Evolutionary conservation across 225 moss, liverwort and hornwort species (phyloP), one percentile per base, ranked within the genome.

Genomic region (Rhytidiadelphus loreus): DNA sequence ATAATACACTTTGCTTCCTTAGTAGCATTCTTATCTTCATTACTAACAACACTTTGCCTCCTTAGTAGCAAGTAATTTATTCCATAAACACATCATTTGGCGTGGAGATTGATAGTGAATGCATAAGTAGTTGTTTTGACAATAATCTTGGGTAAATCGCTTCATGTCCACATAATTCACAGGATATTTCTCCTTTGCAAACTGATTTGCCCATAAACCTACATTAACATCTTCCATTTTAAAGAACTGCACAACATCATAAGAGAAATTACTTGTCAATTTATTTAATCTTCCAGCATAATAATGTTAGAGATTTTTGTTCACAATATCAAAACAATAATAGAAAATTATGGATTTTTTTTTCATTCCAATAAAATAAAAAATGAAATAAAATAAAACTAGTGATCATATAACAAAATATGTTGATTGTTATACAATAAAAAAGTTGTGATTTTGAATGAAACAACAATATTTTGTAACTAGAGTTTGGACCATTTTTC

Each of bases 181-280:
- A 2, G 4, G 57, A 57, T 64, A 81, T 57, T 90, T 91, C 17
- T 77, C 85, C 37, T 85, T 89, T 26, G 64, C 20, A 79, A 88
- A 91, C 85, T 90, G 72, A 28, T 68, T 79, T 25, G 81, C 89
- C 92, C 90, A 94, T 29, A 92, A 61, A 60, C 92, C 92, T 21
- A 94, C 89, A 80, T 58, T 88, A 6, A 94, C 90, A 82, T 94
- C 94, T 68, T 94, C 90, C 90, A 93, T 89, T 83, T 92, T 92
- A 75, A 91, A 94, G 35, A 93, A 56, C 89, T 93, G 82, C 75
- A 88, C n/a, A 73, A 59, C 9, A 43, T 32, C 15, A 59, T 30
- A 41, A 33, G 17, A 53, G 21, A 24, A 30, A 39, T 12, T 20
- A 48, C 1, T 0, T 8, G 24, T 76, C 13, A 25, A 61, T 70